Evolutionary conservation across 495 filamentous ascomycete genomes (phyloP).

Genomic region (Entonaema liquescens): DNA sequence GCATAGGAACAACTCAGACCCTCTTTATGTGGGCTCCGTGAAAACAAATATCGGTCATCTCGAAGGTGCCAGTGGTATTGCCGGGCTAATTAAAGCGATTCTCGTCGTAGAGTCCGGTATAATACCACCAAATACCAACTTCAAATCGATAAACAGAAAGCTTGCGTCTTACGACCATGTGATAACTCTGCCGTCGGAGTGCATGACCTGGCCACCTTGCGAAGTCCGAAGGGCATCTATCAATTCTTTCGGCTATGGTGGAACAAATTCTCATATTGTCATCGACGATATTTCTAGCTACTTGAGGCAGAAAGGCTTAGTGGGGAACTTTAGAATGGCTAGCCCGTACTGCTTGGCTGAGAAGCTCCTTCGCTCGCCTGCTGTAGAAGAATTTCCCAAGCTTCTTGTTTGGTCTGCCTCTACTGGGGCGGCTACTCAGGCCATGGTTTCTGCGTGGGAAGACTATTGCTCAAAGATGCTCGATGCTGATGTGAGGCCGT

Average conservation of each 20-base stretch:
- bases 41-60: constrained; percentile 65
- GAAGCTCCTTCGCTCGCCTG: neutral
- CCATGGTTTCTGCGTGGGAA: neutral
- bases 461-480: neutral
- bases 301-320: neutral
- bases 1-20: constrained; percentile 18
- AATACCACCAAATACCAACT: constrained; percentile 52
- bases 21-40: constrained; percentile 57
- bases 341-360: neutral
- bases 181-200: neutral
- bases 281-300: neutral
- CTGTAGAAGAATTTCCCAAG: neutral
- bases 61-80: constrained; percentile 60
- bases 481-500: neutral
- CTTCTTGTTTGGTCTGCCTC: neutral
- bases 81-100: constrained; percentile 60
- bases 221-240: neutral
- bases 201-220: neutral
- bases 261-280: neutral
- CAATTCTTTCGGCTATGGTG: neutral
- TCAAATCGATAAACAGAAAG: constrained; percentile 40
- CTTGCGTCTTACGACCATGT: neutral
- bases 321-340: neutral
- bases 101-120: constrained; percentile 53
- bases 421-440: neutral